Evolutionary conservation across 2,329 filamentous ascomycete genomes (phyloP).

Genomic region (Fusarium sp.): DNA sequence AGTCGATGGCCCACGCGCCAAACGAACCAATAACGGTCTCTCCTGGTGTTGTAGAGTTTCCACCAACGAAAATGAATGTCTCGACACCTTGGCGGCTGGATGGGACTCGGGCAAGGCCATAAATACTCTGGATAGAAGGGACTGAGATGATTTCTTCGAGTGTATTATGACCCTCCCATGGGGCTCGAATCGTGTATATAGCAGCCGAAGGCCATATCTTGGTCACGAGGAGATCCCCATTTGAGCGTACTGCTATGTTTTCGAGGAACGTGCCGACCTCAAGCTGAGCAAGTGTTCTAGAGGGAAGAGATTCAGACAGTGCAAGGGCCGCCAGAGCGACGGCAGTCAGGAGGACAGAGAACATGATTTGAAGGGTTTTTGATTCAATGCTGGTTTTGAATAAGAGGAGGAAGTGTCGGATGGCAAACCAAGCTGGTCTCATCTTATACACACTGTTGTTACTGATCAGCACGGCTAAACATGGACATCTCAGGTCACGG

Average conservation of each 20-base stretch:
- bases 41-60: slow-evolving; percentile 21
- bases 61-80: slow-evolving; percentile 29
- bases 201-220: slow-evolving; percentile 21
- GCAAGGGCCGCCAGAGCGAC: neutral
- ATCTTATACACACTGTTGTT: neutral
- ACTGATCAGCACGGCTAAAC: neutral
- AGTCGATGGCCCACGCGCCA: slow-evolving; percentile 23
- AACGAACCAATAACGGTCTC: slow-evolving; percentile 13
- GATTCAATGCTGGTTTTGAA: neutral
- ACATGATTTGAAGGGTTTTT: neutral
- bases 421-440: neutral
- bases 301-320: slow-evolving; percentile 13
- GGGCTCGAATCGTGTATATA: slow-evolving; percentile 25
- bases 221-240: slow-evolving; percentile 27
- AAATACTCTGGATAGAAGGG: slow-evolving; percentile 25
- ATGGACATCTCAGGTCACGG: neutral
- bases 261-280: slow-evolving; percentile 31
- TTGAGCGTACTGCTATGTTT: slow-evolving; percentile 34
- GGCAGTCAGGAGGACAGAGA: neutral
- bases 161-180: neutral
- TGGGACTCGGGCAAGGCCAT: slow-evolving; percentile 24
- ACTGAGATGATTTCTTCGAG: slow-evolving; percentile 31
- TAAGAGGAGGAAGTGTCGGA: neutral
- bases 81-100: neutral
- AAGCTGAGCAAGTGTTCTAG: slow-evolving; percentile 21